Evolutionary conservation across 2,329 filamentous ascomycete species (phyloP), one percentile per base, ranked within the genome.

Genomic region (Colletotrichum sp.): DNA sequence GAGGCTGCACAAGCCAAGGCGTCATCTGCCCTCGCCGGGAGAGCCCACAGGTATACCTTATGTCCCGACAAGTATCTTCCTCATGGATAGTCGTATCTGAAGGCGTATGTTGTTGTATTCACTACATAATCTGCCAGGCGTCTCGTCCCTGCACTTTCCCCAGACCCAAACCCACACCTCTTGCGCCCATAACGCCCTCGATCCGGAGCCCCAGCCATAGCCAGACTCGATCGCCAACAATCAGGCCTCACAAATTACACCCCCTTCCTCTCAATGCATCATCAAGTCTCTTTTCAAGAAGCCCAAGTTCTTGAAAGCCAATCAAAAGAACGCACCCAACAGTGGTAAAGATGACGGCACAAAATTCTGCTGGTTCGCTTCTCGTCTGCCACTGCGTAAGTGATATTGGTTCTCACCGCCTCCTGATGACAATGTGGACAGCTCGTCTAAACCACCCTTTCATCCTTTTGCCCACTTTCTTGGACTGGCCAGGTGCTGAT

Each of bases 291-390:
- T 76, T 76, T 60, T 69, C 71, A 70, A 75, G 44, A 69, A 65
- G 34, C 34, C 15, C 65, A 34, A 52, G 59, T 76, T 34, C 49
- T 70, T 62, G 44, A 74, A 34, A 75, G 65, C 65, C 71, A 76
- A 72, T 32, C 72, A 63, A 63, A 75, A 68, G 59, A 75, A 62
- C 30, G 15, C 69, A 76, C 55, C 62, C 55, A 74, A 72, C n/a
- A 32, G 26, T 32, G 52, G 24, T 65, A 52, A 44, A 26, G 7
- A 24, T 28, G 26, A 44, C 18, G 30, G 52, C n/a, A 9, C 28
- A 36, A 62, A 55, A 59, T 15, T 66, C 21, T 66, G 63, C 36
- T 49, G 30, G 24, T 52, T 66, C 63, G 67, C 60, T 66, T 49
- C 36, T n/a, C 10, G 30, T 28, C 13, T 26, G 36, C 13, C 32